Base-by-base conservation (phyloP, 768 basidiomycete species). In the Boletus vermiculosoides region DNA sequence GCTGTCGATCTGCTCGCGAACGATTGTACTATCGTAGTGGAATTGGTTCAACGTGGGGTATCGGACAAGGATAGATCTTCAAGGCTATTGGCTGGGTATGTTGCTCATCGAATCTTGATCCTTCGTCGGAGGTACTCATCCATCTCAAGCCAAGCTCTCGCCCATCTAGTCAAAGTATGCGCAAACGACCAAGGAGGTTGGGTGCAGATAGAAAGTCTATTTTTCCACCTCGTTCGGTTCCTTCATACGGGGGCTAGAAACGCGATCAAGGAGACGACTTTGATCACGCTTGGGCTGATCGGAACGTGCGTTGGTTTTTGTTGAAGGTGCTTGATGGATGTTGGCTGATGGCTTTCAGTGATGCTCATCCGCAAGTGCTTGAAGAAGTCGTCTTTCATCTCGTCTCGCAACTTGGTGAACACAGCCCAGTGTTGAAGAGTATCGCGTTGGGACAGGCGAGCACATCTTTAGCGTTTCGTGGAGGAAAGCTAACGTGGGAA, bases 11-110 rank as follows among this genome's bases (percentile, higher is more conserved):
- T 76, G 34, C 66, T 72, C 31, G 61, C 68, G 13, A 66, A 71
- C 2, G 59, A 68, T 22, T 56, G 75, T n/a, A 70, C 73, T 5
- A 59, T 71, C 33, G 60, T 74, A 4, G 57, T 70, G 8, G 70
- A 79, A 25, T 60, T 83, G 7, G 66, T 84, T 9, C 74, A 78
- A 50, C 71, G 70, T 22, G 86, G 84, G 4, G 67, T 88, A 57
- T 73, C 66, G 11, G 80, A 87, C 60, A 69, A 65, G 39, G 80
- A 87, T 59, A 78, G 90, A 54, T 78, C 76, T 41, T 81, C 85
- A 22, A 80, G 90, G 37, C 66, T 92, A 16, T 74, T 77, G 59
- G 86, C 90, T 50, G 90, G 90, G 90, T 91, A 70, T 62, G 82
- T n/a, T 69, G 39, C 1, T 52, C 20, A 4, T 36, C 28, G 22